These are phyloP conservation scores for Haplographium delicatum DNA, from an alignment of 495 filamentous ascomycete species.

Conservation along the genomic window DNA sequence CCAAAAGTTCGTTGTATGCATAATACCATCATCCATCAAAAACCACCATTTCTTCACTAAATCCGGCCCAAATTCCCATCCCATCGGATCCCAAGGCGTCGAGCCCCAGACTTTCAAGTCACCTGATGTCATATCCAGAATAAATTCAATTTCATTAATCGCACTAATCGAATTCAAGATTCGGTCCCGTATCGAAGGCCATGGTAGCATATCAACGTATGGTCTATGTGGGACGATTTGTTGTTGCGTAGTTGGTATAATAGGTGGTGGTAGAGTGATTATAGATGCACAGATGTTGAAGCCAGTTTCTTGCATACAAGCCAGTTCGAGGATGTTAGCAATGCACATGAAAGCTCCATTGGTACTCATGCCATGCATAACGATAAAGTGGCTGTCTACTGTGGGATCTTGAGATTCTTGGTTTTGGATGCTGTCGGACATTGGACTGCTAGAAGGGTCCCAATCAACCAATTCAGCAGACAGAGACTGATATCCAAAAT, in stretches of 20 bases:
- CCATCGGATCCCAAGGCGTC: conserved; percentile 22
- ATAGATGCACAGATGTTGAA: conserved; percentile 3
- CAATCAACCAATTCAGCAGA: neutral
- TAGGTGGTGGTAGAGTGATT: conserved; percentile 4
- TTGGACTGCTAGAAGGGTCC: neutral
- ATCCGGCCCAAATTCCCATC: conserved; percentile 22
- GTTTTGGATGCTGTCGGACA: neutral
- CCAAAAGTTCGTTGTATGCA: conserved; percentile 27
- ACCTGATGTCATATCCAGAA: conserved; percentile 1
- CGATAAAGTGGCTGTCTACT: conserved; percentile 6
- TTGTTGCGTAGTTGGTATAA: conserved; percentile 7
- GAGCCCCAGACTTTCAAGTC: conserved; percentile 25
- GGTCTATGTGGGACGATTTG: conserved; percentile 1
- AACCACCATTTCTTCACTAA: conserved; percentile 29
- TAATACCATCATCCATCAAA: conserved; percentile 22
- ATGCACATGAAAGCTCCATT: conserved; percentile 3
- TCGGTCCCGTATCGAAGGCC: conserved; percentile 6
- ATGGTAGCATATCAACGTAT: conserved; percentile 10
- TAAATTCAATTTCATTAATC: conserved; percentile 11
- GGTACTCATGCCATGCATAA: conserved; percentile 8
- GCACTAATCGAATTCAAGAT: neutral
- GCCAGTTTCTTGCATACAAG: neutral
- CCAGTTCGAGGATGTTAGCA: neutral
- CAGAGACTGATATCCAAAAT: neutral
- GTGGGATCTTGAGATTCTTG: conserved; percentile 1